Conservation (phyloP, 148 eudicot genomes). For the Rhododendron henanense region DNA sequence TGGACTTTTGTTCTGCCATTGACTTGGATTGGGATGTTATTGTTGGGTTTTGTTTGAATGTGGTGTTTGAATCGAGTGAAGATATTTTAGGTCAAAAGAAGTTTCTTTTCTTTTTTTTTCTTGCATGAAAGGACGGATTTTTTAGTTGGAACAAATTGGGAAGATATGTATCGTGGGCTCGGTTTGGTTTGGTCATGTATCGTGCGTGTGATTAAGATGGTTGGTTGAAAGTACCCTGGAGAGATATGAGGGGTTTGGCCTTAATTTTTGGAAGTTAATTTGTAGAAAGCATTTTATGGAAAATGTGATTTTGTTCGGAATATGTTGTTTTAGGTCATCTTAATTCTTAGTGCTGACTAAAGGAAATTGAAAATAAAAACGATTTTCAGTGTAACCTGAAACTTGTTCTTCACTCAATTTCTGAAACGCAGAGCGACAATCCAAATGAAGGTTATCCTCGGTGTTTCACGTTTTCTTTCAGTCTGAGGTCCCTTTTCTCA, state of each 20-base stretch:
- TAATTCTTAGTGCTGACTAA: background rate
- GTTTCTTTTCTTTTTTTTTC: background rate
- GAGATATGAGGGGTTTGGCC: background rate
- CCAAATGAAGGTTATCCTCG: background rate
- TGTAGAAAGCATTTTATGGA: background rate
- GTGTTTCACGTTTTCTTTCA: background rate
- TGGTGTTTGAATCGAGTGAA: background rate
- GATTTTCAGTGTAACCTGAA: background rate
- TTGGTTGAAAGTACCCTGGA: background rate
- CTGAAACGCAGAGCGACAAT: background rate
- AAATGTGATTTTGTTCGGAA: background rate
- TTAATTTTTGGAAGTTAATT: background rate
- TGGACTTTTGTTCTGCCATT: background rate
- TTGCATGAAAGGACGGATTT: background rate
- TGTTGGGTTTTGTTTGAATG: background rate
- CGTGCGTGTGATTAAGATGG: background rate
- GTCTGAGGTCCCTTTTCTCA: background rate
- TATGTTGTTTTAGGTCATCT: background rate
- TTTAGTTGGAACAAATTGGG: background rate
- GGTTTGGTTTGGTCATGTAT: background rate
- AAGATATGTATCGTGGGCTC: background rate
- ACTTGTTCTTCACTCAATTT: background rate
- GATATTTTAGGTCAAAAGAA: conserved; percentile 3
- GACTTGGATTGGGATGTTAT: background rate
- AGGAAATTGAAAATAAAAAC: background rate